A percentile compares a stretch with the other conserved stretches of the same genome.
Evolutionary conservation across 768 basidiomycete species (phyloP).

Genomic region (Russula abietina): DNA sequence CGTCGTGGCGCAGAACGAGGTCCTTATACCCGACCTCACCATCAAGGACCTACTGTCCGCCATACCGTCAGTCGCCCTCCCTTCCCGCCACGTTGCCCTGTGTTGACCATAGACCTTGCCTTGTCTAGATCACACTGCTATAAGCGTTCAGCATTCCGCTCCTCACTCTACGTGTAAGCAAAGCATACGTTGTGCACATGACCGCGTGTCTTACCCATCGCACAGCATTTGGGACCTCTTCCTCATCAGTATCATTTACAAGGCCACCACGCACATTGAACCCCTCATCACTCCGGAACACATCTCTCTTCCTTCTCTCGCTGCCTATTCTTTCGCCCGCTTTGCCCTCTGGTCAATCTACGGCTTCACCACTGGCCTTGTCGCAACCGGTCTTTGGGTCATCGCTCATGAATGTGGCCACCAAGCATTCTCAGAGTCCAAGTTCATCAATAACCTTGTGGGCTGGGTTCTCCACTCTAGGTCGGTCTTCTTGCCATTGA

Average conservation of each 20-base stretch:
- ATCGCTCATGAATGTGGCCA: constrained; percentile 95
- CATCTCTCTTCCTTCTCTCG: constrained; percentile 52
- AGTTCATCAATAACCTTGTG: constrained; percentile 83
- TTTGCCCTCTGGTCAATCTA: constrained; percentile 76
- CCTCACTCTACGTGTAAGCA: constrained; percentile 70
- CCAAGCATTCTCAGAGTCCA: constrained; percentile 91
- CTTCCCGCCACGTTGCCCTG: neutral
- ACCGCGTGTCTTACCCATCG: constrained; percentile 22
- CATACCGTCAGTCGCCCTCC: constrained; percentile 62
- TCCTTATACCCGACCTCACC: constrained; percentile 73
- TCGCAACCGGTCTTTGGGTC: constrained; percentile 91
- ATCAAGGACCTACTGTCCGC: constrained; percentile 80
- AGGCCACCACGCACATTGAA: constrained; percentile 59
- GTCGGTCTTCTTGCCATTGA: constrained; percentile 38
- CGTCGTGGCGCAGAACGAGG: constrained; percentile 49
- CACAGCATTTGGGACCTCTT: constrained; percentile 66
- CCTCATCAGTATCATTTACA: constrained; percentile 64
- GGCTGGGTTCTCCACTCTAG: constrained; percentile 91
- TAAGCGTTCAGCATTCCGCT: constrained; percentile 79
- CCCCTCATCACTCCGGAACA: constrained; percentile 50
- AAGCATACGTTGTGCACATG: neutral
- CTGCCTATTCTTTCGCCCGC: constrained; percentile 55
- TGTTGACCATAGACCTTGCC: neutral
- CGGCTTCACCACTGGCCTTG: constrained; percentile 75
- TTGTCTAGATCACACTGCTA: constrained; percentile 70